phyloP scores from a whole-genome alignment of 2,329 filamentous ascomycete species.

The Ophiostoma angusticollis region DNA sequence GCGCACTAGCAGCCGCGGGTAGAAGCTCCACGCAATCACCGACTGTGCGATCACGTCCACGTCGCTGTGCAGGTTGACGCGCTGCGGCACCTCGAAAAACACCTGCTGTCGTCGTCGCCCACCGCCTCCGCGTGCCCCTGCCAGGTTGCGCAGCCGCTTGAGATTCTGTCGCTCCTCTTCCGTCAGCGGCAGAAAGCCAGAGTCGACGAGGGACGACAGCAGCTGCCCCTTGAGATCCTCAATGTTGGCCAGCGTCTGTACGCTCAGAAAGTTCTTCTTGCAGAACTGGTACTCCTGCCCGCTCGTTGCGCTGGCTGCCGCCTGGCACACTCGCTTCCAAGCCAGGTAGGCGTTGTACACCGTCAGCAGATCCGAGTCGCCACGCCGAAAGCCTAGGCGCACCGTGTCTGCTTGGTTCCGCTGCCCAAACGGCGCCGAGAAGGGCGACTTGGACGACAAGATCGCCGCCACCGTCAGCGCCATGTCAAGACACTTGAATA shows the following conservation, averaged over 20 bases:
- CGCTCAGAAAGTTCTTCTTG: slow-evolving; percentile 82
- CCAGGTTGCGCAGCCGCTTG: slow-evolving; percentile 52
- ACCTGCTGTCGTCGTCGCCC: slow-evolving; percentile 48
- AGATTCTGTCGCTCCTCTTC: slow-evolving; percentile 58
- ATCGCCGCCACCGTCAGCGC: slow-evolving; percentile 86
- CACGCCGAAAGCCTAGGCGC: slow-evolving; percentile 64
- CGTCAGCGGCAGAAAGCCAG: slow-evolving; percentile 66
- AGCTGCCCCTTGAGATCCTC: slow-evolving; percentile 93
- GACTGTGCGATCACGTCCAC: slow-evolving; percentile 70
- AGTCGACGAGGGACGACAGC: slow-evolving; percentile 70
- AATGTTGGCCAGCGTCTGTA: slow-evolving; percentile 81
- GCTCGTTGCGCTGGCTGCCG: slow-evolving; percentile 34
- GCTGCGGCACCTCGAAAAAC: slow-evolving; percentile 72
- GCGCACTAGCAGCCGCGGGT: slow-evolving; percentile 77
- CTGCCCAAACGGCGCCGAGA: slow-evolving; percentile 74
- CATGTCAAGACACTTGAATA: slow-evolving; percentile 87
- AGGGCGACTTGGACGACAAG: slow-evolving; percentile 87
- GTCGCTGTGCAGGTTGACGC: slow-evolving; percentile 61
- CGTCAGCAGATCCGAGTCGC: slow-evolving; percentile 85
- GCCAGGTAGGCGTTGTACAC: slow-evolving; percentile 85
- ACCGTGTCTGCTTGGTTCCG: slow-evolving; percentile 71
- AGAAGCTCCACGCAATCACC: slow-evolving; percentile 88
- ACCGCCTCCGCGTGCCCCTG: slow-evolving; percentile 37
- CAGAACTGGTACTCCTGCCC: slow-evolving; percentile 81
- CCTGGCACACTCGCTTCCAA: slow-evolving; percentile 74